Percentiles rank a stretch among this genome's conserved stretches.
These are phyloP conservation scores for Pleurotus platypus DNA, from an alignment of 768 basidiomycete species.

Conservation along the genomic window DNA sequence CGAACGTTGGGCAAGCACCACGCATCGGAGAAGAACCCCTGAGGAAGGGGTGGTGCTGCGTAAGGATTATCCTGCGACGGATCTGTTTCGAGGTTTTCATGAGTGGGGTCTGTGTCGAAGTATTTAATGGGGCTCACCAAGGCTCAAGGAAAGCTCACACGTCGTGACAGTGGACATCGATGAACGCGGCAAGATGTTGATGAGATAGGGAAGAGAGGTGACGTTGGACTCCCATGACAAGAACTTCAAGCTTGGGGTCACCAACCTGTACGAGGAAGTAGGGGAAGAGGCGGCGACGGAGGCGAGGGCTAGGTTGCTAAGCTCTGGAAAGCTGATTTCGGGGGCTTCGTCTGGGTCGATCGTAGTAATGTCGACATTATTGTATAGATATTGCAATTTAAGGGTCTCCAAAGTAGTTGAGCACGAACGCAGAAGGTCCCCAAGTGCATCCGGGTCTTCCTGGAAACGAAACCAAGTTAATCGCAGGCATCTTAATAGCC, in stretches of 20 bases:
- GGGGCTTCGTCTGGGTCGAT: no score
- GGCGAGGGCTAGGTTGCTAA: neutral
- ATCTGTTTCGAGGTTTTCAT: neutral
- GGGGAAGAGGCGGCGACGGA: neutral
- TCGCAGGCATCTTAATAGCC: neutral
- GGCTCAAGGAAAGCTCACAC: neutral
- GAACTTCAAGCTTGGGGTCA: neutral
- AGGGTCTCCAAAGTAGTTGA: neutral
- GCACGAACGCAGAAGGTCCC: neutral
- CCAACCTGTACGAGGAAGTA: neutral
- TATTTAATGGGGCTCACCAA: neutral
- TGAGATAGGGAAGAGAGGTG: neutral
- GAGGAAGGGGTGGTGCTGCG: neutral
- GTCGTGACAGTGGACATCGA: neutral
- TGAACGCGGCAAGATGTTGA: neutral
- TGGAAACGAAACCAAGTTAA: neutral
- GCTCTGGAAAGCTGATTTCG: neutral
- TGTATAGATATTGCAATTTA: neutral
- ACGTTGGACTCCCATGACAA: neutral
- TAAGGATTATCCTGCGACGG: neutral
- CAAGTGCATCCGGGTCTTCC: neutral
- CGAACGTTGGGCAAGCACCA: neutral
- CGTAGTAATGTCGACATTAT: no score
- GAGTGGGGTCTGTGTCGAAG: neutral
- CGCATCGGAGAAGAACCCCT: neutral